Evolutionary conservation across 495 filamentous ascomycete genomes (phyloP).

Genomic region (Xylaria venustula): DNA sequence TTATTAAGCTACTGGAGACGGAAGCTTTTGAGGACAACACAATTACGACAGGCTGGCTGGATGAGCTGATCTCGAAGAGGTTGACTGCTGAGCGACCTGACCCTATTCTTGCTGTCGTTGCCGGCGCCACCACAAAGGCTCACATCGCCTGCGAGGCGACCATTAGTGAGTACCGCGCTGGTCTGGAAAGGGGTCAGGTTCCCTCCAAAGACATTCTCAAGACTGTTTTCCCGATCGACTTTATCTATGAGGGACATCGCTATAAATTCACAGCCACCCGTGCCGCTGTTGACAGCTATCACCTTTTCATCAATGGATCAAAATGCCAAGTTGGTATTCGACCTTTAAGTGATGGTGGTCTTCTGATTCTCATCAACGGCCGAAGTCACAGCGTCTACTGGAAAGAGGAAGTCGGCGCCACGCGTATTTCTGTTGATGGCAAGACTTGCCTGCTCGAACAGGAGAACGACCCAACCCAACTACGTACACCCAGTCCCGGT

Average conservation of each 20-base stretch:
- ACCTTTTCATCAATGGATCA: conserved; percentile 98
- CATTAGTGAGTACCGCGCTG: conserved; percentile 79
- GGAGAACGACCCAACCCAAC: conserved; percentile 97
- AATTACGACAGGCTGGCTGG: conserved; percentile 98
- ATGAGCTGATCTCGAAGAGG: conserved; percentile 97
- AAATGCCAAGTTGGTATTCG: conserved; percentile 94
- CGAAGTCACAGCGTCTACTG: conserved; percentile 98
- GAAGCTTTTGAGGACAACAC: conserved; percentile 99
- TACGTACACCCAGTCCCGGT: conserved; percentile 90
- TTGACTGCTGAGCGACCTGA: conserved; percentile 96
- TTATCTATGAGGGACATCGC: conserved; percentile 93
- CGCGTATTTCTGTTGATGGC: conserved; percentile 91
- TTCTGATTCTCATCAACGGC: conserved; percentile 86
- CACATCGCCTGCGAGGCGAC: conserved; percentile 88
- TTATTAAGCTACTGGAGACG: conserved; percentile 98
- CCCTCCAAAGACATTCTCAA: conserved; percentile 94
- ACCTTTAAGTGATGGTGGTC: conserved; percentile 87
- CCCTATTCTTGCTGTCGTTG: conserved; percentile 83
- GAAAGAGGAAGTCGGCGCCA: conserved; percentile 97
- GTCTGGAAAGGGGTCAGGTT: conserved; percentile 96
- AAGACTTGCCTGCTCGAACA: conserved; percentile 98
- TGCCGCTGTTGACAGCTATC: conserved; percentile 91
- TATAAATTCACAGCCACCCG: conserved; percentile 99
- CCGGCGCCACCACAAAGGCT: conserved; percentile 91
- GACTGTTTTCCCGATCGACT: conserved; percentile 97